Percentiles rank a stretch among this genome's conserved stretches.
These are phyloP conservation scores for Penicillium argentinense DNA, from an alignment of 495 filamentous ascomycete species.

Conservation along the genomic window DNA sequence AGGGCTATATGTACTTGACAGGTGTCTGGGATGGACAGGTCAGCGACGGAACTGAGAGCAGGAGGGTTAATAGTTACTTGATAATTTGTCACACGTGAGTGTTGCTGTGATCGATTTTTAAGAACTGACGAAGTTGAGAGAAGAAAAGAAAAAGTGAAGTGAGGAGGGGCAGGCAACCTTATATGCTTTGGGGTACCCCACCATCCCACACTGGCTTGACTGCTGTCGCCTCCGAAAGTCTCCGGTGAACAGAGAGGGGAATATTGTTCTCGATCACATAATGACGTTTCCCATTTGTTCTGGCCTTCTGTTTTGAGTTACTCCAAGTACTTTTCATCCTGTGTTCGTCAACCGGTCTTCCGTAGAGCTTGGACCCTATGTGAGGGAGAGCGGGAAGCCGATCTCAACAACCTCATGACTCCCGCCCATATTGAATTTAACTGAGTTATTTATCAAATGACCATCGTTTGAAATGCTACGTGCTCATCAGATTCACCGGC, in stretches of 20 bases:
- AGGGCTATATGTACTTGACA: constrained; percentile 28
- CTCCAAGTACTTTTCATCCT: too few relatives aligned
- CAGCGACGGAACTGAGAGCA: constrained; percentile 8
- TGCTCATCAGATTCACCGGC: background rate
- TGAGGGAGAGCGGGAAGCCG: too few relatives aligned
- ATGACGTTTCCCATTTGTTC: constrained; percentile 17
- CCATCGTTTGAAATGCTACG: background rate
- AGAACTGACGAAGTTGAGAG: constrained; percentile 2
- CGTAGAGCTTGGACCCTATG: too few relatives aligned
- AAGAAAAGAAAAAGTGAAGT: background rate
- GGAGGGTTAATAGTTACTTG: constrained; percentile 22
- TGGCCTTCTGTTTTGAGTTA: background rate
- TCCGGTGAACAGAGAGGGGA: constrained; percentile 25
- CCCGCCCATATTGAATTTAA: too few relatives aligned
- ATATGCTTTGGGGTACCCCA: constrained; percentile 18
- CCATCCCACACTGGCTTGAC: constrained; percentile 10
- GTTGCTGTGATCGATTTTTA: constrained; percentile 5
- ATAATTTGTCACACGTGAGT: too few relatives aligned
- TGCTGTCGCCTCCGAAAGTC: constrained; percentile 20
- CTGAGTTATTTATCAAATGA: too few relatives aligned
- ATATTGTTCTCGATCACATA: constrained; percentile 14
- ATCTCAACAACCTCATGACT: background rate
- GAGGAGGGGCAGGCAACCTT: constrained; percentile 20
- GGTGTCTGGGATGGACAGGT: constrained; percentile 12
- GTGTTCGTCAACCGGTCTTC: too few relatives aligned